Percentiles rank a stretch among this genome's conserved stretches.
These are phyloP conservation scores for Dactylellina haptotyla DNA, from an alignment of 2,329 filamentous ascomycete species.

Conservation along the genomic window DNA sequence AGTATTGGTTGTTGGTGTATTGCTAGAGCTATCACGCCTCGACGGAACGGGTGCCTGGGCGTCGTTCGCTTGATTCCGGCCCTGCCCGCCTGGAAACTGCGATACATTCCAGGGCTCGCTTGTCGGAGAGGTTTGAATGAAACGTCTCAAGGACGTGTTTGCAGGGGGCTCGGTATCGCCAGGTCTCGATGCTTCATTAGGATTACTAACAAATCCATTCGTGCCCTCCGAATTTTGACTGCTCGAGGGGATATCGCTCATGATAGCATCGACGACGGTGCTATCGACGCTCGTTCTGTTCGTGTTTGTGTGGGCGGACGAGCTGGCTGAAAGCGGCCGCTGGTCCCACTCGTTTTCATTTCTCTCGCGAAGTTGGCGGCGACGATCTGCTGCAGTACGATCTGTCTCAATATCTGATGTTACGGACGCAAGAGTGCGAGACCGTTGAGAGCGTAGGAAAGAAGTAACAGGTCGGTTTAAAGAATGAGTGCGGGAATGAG, in stretches of 20 bases:
- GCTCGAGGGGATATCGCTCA: constrained; percentile 38
- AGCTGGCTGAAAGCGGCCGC: constrained; percentile 34
- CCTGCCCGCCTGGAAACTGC: constrained; percentile 23
- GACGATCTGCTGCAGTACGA: constrained; percentile 51
- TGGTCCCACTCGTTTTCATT: constrained; percentile 52
- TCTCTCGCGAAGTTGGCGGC: constrained; percentile 50
- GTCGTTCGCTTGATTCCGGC: constrained; percentile 30
- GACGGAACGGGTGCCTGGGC: constrained; percentile 1
- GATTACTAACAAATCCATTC: constrained; percentile 10
- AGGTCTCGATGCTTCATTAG: background rate
- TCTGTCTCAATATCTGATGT: constrained; percentile 54
- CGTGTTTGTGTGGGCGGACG: constrained; percentile 17
- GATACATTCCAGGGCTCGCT: constrained; percentile 40
- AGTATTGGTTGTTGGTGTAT: no score
- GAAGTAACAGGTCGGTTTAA: constrained; percentile 26
- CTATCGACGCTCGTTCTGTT: constrained; percentile 43
- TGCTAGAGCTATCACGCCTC: constrained; percentile 20
- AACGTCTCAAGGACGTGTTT: constrained; percentile 22
- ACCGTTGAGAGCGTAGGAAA: constrained; percentile 43
- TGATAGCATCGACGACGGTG: constrained; percentile 41
- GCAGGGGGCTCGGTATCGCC: constrained; percentile 2
- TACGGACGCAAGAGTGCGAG: constrained; percentile 41
- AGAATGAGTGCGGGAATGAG: constrained; percentile 20
- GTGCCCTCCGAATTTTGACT: constrained; percentile 34
- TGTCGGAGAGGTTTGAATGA: constrained; percentile 20